Base-by-base conservation (phyloP, 1,284 basidiomycete species). In the Athelia psychrophila region DNA sequence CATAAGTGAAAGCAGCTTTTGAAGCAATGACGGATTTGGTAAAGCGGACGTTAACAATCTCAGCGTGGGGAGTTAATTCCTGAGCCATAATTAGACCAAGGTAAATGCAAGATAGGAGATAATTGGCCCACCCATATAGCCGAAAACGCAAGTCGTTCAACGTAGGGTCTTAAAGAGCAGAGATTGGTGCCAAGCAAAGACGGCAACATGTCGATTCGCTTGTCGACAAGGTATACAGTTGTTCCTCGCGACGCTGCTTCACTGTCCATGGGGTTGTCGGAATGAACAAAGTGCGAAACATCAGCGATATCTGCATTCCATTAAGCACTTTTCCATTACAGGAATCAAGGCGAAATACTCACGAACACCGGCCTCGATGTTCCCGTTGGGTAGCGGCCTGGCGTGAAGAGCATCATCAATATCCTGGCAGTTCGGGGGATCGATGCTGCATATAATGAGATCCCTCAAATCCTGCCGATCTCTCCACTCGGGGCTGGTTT, bases 321-420 rank as follows among this genome's bases (percentile, higher is more conserved):
- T 52, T 25, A n/a, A 36, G 49, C 38, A 27, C 16, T 23, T 5
- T 10, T 46, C 25, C 15, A 36, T 20, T 40, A 4, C 23, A 23
- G 18, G 22, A 48, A 47, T 22, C 5, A 44, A 35, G 45, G 16
- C 46, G 19, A n/a, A n/a, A n/a, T 16, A 91, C 94, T 79, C 63
- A 97, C 94, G 96, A 58, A 99, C 97, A 48, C 97, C 97, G 25
- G 95, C 95, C 67, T 99, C 93, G 56, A 98, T 92, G 68, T 97
- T 95, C 2, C 96, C 96, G 63, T 97, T 98, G 0, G 93, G 86
- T 24, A 99, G 74, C 46, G 71, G 77, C 50, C 89, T 81, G 9
- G 97, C 97, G 69, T 99, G 97, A n/a, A 99, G 74, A 0, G 97
- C 97, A 69, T 99, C 97, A 66, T 99, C 97, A 42, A 99, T 99